Evolutionary conservation across 2,329 filamentous ascomycete species (phyloP), one percentile per base, ranked within the genome.

Genomic region (Cercospora beticola): DNA sequence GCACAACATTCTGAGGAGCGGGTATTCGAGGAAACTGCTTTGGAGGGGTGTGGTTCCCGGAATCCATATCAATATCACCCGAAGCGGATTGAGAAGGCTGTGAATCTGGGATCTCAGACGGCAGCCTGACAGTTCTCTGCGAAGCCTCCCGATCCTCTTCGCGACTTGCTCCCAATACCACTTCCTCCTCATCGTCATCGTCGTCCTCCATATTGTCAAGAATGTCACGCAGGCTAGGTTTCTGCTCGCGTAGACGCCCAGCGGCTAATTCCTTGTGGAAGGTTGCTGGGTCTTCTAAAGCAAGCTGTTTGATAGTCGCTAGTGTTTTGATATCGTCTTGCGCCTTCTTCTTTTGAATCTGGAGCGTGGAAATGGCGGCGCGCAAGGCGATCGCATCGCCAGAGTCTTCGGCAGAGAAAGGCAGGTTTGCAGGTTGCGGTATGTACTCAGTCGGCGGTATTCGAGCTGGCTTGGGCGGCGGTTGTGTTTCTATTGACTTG

Each of bases 311-410:
- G 75, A 92, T 86, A 67, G 84, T 83, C 73, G 89, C 87, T 36
- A 97, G 84, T 0, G 86, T 82, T 73, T 87, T 86, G 62, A 97
- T 89, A 80, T 97, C 94, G 58, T 87, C 86, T 61, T 89, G 83
- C 49, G 92, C 92, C 78, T 91, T 91, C 76, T 90, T 88, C 71
- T 89, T 89, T 82, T 98, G 94, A 72, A 97, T 85, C 81, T 97
- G 93, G 58, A 98, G 84, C 62, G 97, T 89, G 8, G 92, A 90
- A 69, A 97, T 93, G 57, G 94, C 92, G 28, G 91, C 92, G 72
- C 90, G 89, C 68, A 97, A 85, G 5, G 94, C 94, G 69, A 97
- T 90, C 26, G 91, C 93, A 82, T 98, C 94, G 7, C 92, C 89
- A 76, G 97, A 97, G 62, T 84, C 81, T 68, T 80, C 81, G 72